phyloP scores from a whole-genome alignment of 176 grass and related monocot species.

The Rhynchospora tenuis region DNA sequence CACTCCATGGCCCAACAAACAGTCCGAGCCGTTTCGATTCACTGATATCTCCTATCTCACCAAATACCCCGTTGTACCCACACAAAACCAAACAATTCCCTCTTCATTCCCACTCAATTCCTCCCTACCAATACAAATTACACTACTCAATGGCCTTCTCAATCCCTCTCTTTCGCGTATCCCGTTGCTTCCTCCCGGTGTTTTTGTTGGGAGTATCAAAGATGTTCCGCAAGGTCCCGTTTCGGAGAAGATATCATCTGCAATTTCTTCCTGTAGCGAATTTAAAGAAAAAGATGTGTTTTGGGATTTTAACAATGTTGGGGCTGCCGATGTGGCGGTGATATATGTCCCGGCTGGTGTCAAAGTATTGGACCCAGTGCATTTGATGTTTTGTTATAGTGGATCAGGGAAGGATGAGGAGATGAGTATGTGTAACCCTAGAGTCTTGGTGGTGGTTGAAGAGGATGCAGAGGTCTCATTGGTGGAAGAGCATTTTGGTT shows the following conservation, averaged over 20 bases:
- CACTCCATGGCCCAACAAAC: conserved; percentile 26
- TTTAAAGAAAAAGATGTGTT: conserved; percentile 40
- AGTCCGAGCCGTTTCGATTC: conserved; percentile 45
- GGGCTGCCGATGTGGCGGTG: conserved; percentile 32
- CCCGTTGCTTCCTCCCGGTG: conserved; percentile 23
- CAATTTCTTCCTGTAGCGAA: conserved; percentile 2
- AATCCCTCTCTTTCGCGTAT: conserved; percentile 28
- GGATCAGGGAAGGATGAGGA: conserved; percentile 1
- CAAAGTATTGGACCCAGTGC: conserved; percentile 25
- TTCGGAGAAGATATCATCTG: conserved; percentile 21
- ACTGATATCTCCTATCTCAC: conserved; percentile 44
- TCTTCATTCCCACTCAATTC: conserved; percentile 20
- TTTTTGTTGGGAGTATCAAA: conserved; percentile 29
- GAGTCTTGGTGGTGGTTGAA: conserved; percentile 42
- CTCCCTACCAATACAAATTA: conserved; percentile 25
- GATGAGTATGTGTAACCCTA: conserved; percentile 34
- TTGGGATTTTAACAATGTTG: conserved; percentile 41
- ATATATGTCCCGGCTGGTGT: conserved; percentile 24
- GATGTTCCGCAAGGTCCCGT: conserved; percentile 16
- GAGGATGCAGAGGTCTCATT: conserved; percentile 24
- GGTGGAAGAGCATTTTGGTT: conserved; percentile 36
- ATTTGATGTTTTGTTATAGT: conserved; percentile 29
- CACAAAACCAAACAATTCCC: neutral
- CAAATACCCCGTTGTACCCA: conserved; percentile 33
- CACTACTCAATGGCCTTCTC: conserved; percentile 28